Evolutionary conservation across 2,329 filamentous ascomycete species (phyloP), one percentile per base, ranked within the genome.

Genomic region (Cordyceps farinosa): DNA sequence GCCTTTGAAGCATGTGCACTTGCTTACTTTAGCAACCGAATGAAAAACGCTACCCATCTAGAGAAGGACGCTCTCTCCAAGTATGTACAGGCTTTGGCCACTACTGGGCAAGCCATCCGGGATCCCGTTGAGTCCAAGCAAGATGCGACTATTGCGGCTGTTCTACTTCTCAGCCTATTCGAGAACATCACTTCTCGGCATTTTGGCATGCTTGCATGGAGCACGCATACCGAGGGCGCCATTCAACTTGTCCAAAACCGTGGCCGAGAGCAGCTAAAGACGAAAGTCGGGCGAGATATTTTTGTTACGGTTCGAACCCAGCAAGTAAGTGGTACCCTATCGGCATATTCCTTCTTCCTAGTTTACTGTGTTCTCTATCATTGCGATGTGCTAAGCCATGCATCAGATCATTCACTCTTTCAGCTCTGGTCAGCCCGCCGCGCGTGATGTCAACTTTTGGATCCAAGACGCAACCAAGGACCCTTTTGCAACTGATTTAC

Each of bases 141-240:
- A n/a, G 86, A 89, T 69, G 77, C 78, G 13, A 87, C 85, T 0
- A 69, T 89, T 13, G 85, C 83, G 2, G 79, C 85, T 0, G 84
- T 88, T 17, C 73, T 89, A 38, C 73, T 88, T 64, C 70, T 89
- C 32, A 83, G 85, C 0, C 75, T 87, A 29, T 89, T 85, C 65
- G 86, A 88, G 74, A 84, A 80, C 62, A 86, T 87, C 51, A 81
- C 81, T 0, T 81, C 83, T 13, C 82, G 80, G 64, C 79, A 83
- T 59, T 73, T 83, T 56, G 82, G 80, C 40, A 81, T 82, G 70
- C 75, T 82, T 62, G 84, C 84, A 1, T 88, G 86, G 86, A 84
- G 84, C 4, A 85, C 84, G 10, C 86, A 88, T 67, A 81, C 84
- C n/a, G 83, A 87, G 65, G 86, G 85, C 3, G 86, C 86, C n/a